Base-by-base conservation (phyloP, 305 asterid species). In the Lippia alba region DNA sequence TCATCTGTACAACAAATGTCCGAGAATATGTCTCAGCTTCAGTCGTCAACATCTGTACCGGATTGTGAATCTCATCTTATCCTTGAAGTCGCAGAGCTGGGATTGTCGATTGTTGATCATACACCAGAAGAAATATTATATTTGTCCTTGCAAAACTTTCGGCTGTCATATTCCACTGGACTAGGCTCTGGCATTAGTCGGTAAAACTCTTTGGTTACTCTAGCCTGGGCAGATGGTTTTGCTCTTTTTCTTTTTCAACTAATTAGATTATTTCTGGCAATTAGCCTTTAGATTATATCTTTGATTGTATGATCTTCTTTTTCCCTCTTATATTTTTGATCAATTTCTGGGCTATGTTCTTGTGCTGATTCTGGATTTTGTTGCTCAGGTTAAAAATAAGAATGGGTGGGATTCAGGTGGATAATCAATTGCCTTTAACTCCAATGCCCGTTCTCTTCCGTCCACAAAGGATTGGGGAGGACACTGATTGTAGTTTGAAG, bases 101-200 rank as follows among this genome's bases (percentile, higher is more conserved):
- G 99, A 34, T 67, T 95, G 82, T 95, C 99, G 69, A 75, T 95
- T 74, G 80, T 95, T 80, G 99, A 95, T 86, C 99, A 95, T 77
- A 90, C 99, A 62, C 99, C 99, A 56, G 97, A 95, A 81, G 99
- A 95, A 92, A 95, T 95, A 84, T 70, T 95, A 78, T 95, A 90
- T 77, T 70, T 90, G 59, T 87, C 98, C 45, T 75, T 92, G 71
- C 96, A 85, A 86, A 89, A 80, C 70, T 96, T 95, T 85, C 68
- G 86, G 72, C 82, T 95, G 69, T 95, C 98, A 34, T 86, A 95
- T 85, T 92, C 99, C 62, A 87, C 97, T 73, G 99, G 99, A 72
- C 85, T 95, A 56, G 98, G 96, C 78, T 85, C 93, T 62, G 98
- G 98, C 75, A 82, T 92, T 71, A 95, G 96, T 80, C 84, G 99